phyloP scores from a whole-genome alignment of 2,329 filamentous ascomycete genomes.

The Pezicula radicicola region DNA sequence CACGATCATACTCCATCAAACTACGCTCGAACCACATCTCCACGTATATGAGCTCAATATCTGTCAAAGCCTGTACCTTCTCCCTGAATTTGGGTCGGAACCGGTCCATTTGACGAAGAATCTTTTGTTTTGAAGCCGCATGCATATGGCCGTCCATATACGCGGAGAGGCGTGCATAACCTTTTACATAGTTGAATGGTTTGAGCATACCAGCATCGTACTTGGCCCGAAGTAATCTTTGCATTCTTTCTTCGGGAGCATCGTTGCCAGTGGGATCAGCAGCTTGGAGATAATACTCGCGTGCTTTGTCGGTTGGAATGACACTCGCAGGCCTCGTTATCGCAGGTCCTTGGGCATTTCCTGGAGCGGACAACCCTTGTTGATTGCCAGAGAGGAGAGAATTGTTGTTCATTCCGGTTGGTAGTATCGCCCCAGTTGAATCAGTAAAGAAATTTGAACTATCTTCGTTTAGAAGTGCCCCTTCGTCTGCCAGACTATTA shows the following conservation, averaged over 20 bases:
- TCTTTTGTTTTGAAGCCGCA: constrained; percentile 80
- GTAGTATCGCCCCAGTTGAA: constrained; percentile 43
- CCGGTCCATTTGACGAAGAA: constrained; percentile 83
- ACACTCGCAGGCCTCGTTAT: constrained; percentile 60
- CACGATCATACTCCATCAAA: constrained; percentile 95
- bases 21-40: constrained; percentile 99
- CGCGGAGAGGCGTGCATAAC: constrained; percentile 82
- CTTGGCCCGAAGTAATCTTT: constrained; percentile 89
- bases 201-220: constrained; percentile 93
- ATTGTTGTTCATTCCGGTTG: constrained; percentile 43
- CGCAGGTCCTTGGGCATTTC: constrained; percentile 45
- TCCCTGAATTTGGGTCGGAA: constrained; percentile 96
- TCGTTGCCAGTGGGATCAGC: constrained; percentile 88
- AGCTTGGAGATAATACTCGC: constrained; percentile 95
- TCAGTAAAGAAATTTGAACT: constrained; percentile 59
- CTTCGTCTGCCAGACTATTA: constrained; percentile 85
- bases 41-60: constrained; percentile 90
- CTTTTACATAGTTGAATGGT: constrained; percentile 98
- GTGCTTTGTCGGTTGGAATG: constrained; percentile 56
- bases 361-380: constrained; percentile 21
- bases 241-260: constrained; percentile 91
- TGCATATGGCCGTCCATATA: constrained; percentile 92
- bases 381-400: constrained; percentile 28
- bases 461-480: constrained; percentile 67
- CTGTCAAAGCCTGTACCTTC: constrained; percentile 86